Percentiles rank a stretch among this genome's conserved stretches.
Evolutionary conservation across 805 yeast genomes (phyloP).

Genomic region (Suhomyces emberorum): DNA sequence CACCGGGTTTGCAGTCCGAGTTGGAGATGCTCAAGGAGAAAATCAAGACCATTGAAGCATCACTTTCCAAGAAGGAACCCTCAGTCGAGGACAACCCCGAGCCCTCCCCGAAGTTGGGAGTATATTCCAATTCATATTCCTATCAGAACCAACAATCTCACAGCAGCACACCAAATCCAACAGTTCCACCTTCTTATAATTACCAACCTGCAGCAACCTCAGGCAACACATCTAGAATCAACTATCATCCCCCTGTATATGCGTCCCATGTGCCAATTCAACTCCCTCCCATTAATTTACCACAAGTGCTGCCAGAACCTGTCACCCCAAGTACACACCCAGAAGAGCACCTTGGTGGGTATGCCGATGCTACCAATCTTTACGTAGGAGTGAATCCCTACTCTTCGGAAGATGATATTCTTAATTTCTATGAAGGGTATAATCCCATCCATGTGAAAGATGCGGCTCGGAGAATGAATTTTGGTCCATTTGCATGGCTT

Average conservation of each 20-base stretch:
- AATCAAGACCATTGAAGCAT: constrained; percentile 45
- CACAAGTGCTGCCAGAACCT: no score
- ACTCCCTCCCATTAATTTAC: constrained; percentile 1
- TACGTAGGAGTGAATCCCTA: constrained; percentile 24
- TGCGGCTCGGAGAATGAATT: constrained; percentile 37
- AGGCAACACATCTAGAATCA: background rate
- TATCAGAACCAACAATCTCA: background rate
- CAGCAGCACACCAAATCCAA: background rate
- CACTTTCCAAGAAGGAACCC: constrained; percentile 31
- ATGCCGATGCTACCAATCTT: constrained; percentile 12
- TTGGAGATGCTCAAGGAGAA: constrained; percentile 38
- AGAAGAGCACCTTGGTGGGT: background rate
- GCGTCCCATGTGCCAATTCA: background rate
- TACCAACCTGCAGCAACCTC: background rate
- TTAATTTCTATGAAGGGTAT: constrained; percentile 43
- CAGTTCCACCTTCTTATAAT: background rate
- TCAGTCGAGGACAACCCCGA: background rate
- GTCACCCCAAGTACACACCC: constrained; percentile 2
- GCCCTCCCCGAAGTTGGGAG: background rate
- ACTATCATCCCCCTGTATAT: background rate
- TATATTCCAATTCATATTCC: background rate
- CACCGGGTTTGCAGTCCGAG: constrained; percentile 4
- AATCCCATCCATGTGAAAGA: constrained; percentile 41
- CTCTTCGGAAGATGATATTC: constrained; percentile 24
- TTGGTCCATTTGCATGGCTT: constrained; percentile 53